phyloP scores from a whole-genome alignment of 2,329 filamentous ascomycete species.

The Calonectria henricotiae region DNA sequence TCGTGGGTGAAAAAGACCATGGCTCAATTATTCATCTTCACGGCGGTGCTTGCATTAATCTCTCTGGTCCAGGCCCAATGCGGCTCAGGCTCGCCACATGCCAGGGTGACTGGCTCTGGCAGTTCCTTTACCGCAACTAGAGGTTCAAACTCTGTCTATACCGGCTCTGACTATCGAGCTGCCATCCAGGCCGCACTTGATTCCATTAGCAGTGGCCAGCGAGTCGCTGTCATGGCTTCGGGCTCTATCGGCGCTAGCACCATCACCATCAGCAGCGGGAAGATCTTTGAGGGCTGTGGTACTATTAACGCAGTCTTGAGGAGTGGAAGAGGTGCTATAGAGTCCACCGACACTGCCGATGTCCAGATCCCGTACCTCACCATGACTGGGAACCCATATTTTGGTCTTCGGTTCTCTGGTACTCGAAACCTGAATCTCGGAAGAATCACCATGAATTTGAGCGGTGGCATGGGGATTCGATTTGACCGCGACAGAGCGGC shows the following conservation, averaged over 20 bases:
- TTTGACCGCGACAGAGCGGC: conserved; percentile 71
- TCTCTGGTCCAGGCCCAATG: conserved; percentile 63
- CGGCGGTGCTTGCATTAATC: conserved; percentile 62
- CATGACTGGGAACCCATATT: conserved; percentile 73
- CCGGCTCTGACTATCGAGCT: conserved; percentile 68
- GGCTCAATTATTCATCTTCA: conserved; percentile 57
- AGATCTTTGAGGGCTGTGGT: conserved; percentile 73
- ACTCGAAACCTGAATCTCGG: conserved; percentile 66
- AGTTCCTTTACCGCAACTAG: conserved; percentile 63
- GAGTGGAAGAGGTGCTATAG: conserved; percentile 69
- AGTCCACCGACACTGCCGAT: conserved; percentile 65
- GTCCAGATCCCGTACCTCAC: conserved; percentile 71
- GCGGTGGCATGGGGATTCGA: conserved; percentile 70
- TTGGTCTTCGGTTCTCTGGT: conserved; percentile 71
- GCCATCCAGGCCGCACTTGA: conserved; percentile 72
- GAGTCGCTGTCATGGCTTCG: conserved; percentile 69
- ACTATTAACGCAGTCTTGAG: conserved; percentile 66
- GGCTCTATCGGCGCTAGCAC: conserved; percentile 71
- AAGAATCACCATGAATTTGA: conserved; percentile 70
- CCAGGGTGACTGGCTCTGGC: conserved; percentile 65
- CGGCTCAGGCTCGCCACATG: conserved; percentile 65
- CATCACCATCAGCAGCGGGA: conserved; percentile 68
- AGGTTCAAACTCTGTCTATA: conserved; percentile 66
- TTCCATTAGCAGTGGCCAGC: conserved; percentile 67
- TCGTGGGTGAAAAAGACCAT: conserved; percentile 50